Conservation (phyloP, 768 basidiomycete genomes). For the Hericium alpestre region DNA sequence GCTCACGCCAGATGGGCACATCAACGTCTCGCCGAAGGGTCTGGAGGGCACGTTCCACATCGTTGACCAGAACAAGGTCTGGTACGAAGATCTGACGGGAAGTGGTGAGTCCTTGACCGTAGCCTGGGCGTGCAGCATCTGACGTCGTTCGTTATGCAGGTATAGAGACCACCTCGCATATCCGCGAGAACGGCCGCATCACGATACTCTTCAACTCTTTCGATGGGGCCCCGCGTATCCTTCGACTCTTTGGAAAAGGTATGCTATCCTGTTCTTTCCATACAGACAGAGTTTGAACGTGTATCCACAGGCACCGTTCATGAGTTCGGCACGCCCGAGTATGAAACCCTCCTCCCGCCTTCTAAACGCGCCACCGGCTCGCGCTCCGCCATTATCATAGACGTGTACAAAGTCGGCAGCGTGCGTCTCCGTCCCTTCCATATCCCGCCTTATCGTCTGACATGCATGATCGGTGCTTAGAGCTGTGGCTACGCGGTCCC, state of each 20-base stretch:
- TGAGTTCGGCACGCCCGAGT: conserved; percentile 56
- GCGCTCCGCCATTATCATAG: conserved; percentile 48
- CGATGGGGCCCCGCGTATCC: conserved; percentile 46
- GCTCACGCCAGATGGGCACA: conserved; percentile 41
- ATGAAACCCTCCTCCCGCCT: conserved; percentile 38
- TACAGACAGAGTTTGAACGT: background rate
- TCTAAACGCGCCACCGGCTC: conserved; percentile 43
- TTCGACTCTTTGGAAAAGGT: conserved; percentile 54
- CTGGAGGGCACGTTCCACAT: conserved; percentile 51
- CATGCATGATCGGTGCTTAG: conserved; percentile 26
- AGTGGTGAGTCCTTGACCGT: conserved; percentile 36
- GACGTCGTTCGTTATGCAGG: conserved; percentile 22
- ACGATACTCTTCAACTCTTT: conserved; percentile 55
- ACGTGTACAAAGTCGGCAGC: conserved; percentile 48
- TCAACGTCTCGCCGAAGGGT: conserved; percentile 64
- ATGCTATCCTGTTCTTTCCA: conserved; percentile 4
- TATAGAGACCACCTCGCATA: conserved; percentile 47
- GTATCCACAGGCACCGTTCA: conserved; percentile 40
- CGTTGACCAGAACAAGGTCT: conserved; percentile 39
- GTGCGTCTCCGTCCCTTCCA: conserved; percentile 18
- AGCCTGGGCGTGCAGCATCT: background rate
- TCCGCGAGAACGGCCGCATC: conserved; percentile 54
- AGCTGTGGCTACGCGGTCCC: conserved; percentile 62
- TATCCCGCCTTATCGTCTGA: background rate
- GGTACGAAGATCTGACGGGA: conserved; percentile 70